Base-by-base conservation (phyloP, 1,139 yeast genomes). In the Blastobotrys arbuscula region DNA sequence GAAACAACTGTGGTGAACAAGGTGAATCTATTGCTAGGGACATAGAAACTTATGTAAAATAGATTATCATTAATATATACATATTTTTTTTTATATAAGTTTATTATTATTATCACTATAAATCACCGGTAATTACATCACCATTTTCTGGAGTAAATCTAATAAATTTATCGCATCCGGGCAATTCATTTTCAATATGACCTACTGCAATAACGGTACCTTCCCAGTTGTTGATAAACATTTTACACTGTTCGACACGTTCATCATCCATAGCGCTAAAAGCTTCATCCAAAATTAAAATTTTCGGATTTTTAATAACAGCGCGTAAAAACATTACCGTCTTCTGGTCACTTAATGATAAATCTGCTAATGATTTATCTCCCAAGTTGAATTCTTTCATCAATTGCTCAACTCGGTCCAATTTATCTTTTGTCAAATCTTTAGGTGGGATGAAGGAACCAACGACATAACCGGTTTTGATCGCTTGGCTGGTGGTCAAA, bases 231-330 rank as follows among this genome's bases (percentile, higher is more conserved):
- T 78, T 75, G 15, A 89, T 70, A n/a, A 83, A 62, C 15, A 72
- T 70, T 59, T 86, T 89, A 55, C 96, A 89, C 52, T 72, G 72
- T 21, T 72, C 70, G 65, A 89, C 76, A 37, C 82, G 73, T 28
- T 69, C 76, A 50, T 80, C 83, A 45, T 84, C 88, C 94, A 90
- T 87, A 28, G 92, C 94, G 15, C 96, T 85, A 54, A 92, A 81
- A 0, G 97, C 96, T 68, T 92, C 98, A 63, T 92, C 98, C 2
- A 92, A 71, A 48, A 92, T 84, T 44, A 92, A 70, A 2, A 92
- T 68, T 44, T 78, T 77, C 0, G 98, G 98, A 53, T 78, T 71
- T 64, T 85, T 87, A 45, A 86, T 74, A 15, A 89, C 61, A 1
- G 96, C 84, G 50, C 97, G 71, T 35, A 89, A 67, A 56, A 92